Evolutionary conservation across 371 early-diverging fungal genomes (phyloP), one percentile per base, ranked within the genome.

Genomic region (Phascolomyces articulosus): DNA sequence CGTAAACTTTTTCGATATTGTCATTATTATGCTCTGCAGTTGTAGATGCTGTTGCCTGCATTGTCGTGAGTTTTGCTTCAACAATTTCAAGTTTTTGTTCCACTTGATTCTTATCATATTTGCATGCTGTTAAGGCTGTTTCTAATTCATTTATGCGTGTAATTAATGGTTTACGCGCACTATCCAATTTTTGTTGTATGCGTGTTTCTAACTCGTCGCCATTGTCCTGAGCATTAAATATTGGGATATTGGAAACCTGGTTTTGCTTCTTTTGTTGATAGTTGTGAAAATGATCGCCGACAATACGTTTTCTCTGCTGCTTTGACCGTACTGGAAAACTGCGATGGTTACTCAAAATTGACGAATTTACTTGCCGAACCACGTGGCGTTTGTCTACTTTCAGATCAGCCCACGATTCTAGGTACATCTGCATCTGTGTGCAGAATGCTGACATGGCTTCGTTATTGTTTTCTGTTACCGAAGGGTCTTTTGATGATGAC

Each of bases 361-460:
- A 4, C 51, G n/a, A 23, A 23, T 51, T 51, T 51, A 23, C 23
- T 11, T 24, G 21, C 26, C 51, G 21, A 51, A 51, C 51, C 51
- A 51, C 51, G 15, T 51, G 51, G 51, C 51, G 51, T 24, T 24
- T 51, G 51, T 23, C 51, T 51, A 7, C 4, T 51, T 51, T 51
- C 23, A 51, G 51, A 51, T 51, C 51, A 23, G 51, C 51, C 51
- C 51, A 51, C 23, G 51, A 51, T 51, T 51, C 51, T 9, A 51
- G 51, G 23, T 51, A 51, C 15, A 23, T 51, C 51, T 51, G 51
- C 24, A 51, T 21, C 26, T 51, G 51, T 7, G 11, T 20, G 51
- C 51, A 51, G 26, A 51, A 51, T 28, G 51, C 51, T 51, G 51
- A 51, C 21, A 24, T 7, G 51, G 21, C 51, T 51, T 51, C 23